phyloP scores from a whole-genome alignment of 2,329 filamentous ascomycete species.

The Chrysoporthe cubensis region DNA sequence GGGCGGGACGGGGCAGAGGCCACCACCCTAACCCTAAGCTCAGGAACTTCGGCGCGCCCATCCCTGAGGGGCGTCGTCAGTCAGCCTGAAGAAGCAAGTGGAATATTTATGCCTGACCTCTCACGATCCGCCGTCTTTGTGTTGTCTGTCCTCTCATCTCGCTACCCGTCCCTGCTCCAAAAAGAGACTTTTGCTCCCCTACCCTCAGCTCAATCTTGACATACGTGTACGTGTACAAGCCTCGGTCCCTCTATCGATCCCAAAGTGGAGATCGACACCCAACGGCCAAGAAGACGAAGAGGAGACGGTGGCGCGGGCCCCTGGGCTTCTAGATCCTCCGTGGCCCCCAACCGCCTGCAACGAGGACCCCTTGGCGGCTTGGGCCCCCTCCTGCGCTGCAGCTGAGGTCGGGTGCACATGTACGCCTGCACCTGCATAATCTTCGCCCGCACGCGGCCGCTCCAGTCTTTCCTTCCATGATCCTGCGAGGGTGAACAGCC shows the following conservation, averaged over 20 bases:
- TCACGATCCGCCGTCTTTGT: slow-evolving; percentile 7
- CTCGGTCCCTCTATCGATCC: not conserved
- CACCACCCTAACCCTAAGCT: no score
- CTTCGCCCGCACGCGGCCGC: not conserved
- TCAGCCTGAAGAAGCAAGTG: slow-evolving; percentile 4
- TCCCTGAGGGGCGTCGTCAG: not conserved
- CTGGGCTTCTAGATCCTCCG: not conserved
- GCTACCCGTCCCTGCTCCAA: not conserved
- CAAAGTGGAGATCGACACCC: not conserved
- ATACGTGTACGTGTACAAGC: not conserved
- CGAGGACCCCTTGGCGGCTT: not conserved
- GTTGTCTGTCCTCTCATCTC: not conserved
- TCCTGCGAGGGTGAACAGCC: not conserved
- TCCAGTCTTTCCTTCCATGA: not conserved
- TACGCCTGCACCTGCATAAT: slow-evolving; percentile 5
- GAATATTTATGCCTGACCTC: not conserved
- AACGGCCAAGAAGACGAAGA: not conserved
- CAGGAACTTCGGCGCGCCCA: not conserved
- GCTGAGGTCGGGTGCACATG: not conserved
- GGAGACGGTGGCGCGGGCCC: not conserved
- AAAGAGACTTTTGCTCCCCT: not conserved
- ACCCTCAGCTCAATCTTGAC: not conserved
- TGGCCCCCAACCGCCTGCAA: not conserved
- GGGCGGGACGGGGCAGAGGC: no score
- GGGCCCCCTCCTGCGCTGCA: not conserved